Evolutionary conservation across 1,139 yeast species (phyloP).

Genomic region (Blastobotrys elegans): DNA sequence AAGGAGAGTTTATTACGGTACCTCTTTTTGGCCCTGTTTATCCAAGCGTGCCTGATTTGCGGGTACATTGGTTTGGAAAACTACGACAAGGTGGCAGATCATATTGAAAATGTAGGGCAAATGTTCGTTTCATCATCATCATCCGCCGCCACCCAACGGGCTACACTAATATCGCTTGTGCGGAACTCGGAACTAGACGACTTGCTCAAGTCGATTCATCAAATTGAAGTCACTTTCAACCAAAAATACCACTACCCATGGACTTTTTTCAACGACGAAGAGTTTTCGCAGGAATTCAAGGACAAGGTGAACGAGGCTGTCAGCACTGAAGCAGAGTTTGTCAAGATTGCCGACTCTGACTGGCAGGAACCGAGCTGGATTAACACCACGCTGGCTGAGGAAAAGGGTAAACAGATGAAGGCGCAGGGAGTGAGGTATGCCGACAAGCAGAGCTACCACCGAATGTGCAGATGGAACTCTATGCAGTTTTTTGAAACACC

Average conservation of each 20-base stretch:
- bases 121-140: neutral
- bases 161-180: slow-evolving; percentile 68
- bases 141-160: slow-evolving; percentile 37
- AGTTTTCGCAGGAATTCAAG: slow-evolving; percentile 57
- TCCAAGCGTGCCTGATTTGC: neutral
- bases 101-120: slow-evolving; percentile 4
- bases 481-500: slow-evolving; percentile 61
- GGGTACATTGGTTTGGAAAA: slow-evolving; percentile 10
- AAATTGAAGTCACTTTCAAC: slow-evolving; percentile 63
- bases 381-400: slow-evolving; percentile 41
- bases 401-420: slow-evolving; percentile 39
- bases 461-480: slow-evolving; percentile 75
- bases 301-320: slow-evolving; percentile 39
- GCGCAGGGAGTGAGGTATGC: slow-evolving; percentile 57
- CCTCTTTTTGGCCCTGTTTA: slow-evolving; percentile 1
- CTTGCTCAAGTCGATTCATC: slow-evolving; percentile 49
- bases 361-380: slow-evolving; percentile 67
- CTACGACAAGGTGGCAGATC: slow-evolving; percentile 3
- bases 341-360: slow-evolving; percentile 43
- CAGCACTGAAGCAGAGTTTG: slow-evolving; percentile 53
- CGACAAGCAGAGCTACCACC: slow-evolving; percentile 57
- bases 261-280: slow-evolving; percentile 69
- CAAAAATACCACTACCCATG: slow-evolving; percentile 70
- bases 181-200: slow-evolving; percentile 54
- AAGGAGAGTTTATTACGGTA: neutral